phyloP scores from a whole-genome alignment of 1,139 yeast species.

The Sugiyamaella castrensis region DNA sequence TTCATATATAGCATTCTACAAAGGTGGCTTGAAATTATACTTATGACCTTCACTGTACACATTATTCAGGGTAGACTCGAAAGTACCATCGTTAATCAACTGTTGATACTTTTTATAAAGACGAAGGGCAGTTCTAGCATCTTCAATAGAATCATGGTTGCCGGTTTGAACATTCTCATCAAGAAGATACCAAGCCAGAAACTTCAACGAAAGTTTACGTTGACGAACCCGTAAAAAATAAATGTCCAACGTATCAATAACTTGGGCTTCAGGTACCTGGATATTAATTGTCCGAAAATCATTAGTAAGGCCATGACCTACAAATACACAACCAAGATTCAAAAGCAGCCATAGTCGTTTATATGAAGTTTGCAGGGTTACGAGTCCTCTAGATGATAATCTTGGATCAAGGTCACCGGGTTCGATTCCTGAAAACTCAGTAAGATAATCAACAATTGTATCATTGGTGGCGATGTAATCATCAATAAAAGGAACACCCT shows the following conservation, averaged over 20 bases:
- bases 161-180: constrained; percentile 81
- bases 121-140: constrained; percentile 81
- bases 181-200: constrained; percentile 76
- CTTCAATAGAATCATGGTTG: constrained; percentile 96
- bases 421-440: constrained; percentile 89
- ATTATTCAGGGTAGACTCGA: constrained; percentile 59
- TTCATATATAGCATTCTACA: too few species aligned
- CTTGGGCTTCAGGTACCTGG: constrained; percentile 79
- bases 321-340: constrained; percentile 85
- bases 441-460: constrained; percentile 74
- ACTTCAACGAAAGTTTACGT: constrained; percentile 82
- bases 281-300: constrained; percentile 93
- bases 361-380: constrained; percentile 79
- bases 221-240: constrained; percentile 67
- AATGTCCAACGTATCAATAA: constrained; percentile 83
- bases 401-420: constrained; percentile 83
- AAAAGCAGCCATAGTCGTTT: constrained; percentile 84
- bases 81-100: constrained; percentile 53
- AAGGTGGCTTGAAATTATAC: constrained; percentile 58
- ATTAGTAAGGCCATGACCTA: constrained; percentile 89
- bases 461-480: constrained; percentile 80
- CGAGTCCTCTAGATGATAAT: constrained; percentile 65
- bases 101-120: constrained; percentile 71
- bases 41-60: constrained; percentile 76
- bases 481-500: constrained; percentile 84